Evolutionary conservation across 371 early-diverging fungal species (phyloP).

Genomic region (Mortierella sp.): DNA sequence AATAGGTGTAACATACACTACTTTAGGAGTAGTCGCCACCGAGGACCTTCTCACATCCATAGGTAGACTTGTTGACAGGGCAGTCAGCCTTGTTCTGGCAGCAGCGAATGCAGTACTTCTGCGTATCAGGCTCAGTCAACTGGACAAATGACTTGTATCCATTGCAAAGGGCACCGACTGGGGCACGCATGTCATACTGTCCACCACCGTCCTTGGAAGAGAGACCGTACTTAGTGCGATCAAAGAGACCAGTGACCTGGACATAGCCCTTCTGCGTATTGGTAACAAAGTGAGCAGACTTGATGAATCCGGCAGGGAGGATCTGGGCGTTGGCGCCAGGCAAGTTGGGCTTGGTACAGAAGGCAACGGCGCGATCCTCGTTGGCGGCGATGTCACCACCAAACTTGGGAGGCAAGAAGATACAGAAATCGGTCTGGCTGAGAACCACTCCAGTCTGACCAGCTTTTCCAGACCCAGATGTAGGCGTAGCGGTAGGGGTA

Average conservation of each 20-base stretch:
- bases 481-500: not conserved
- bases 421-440: conserved; percentile 17
- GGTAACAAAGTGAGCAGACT: conserved; percentile 61
- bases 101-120: conserved; percentile 62
- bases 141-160: conserved; percentile 58
- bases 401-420: conserved; percentile 17
- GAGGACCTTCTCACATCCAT: conserved; percentile 66
- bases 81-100: conserved; percentile 62
- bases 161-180: conserved; percentile 53
- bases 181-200: conserved; percentile 28
- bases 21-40: conserved; percentile 62
- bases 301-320: conserved; percentile 60
- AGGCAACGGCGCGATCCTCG: conserved; percentile 59
- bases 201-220: conserved; percentile 63
- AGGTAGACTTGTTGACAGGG: conserved; percentile 63
- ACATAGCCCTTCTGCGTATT: conserved; percentile 60
- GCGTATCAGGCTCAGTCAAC: conserved; percentile 57
- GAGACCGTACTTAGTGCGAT: conserved; percentile 60
- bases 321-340: conserved; percentile 43
- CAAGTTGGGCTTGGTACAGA: conserved; percentile 58
- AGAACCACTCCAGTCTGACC: conserved; percentile 20
- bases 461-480: not conserved
- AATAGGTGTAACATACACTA: not conserved
- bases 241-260: conserved; percentile 67
- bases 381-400: conserved; percentile 23